Evolutionary conservation across 176 grass and related monocot species (phyloP).

Genomic region (Oryza glaberrima): DNA sequence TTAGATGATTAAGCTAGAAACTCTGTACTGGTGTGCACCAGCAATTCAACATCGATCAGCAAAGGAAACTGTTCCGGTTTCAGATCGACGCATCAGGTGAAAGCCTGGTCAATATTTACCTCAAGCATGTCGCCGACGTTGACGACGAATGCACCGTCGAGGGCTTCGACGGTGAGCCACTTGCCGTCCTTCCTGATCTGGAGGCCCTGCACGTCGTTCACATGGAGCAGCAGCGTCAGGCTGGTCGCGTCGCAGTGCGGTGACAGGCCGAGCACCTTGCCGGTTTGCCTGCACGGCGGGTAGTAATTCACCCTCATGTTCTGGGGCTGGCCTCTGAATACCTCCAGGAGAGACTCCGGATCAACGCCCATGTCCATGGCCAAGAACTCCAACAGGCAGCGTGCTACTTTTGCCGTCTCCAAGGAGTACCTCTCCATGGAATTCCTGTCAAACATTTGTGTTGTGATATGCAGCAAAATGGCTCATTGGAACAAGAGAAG

Average conservation of each 20-base stretch:
- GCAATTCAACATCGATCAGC: neutral
- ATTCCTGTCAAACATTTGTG: conserved; percentile 23
- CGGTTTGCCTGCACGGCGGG: conserved; percentile 47
- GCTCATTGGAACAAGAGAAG: neutral
- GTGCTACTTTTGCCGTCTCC: conserved; percentile 40
- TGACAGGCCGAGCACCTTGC: conserved; percentile 54
- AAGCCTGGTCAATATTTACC: conserved; percentile 25
- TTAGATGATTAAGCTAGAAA: neutral
- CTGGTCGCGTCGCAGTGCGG: conserved; percentile 53
- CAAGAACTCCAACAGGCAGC: conserved; percentile 46
- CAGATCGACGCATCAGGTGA: neutral
- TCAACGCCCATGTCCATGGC: conserved; percentile 50
- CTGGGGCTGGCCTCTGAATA: conserved; percentile 47
- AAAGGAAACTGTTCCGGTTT: neutral
- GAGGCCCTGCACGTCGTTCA: conserved; percentile 47
- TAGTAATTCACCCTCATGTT: conserved; percentile 64
- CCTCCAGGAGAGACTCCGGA: conserved; percentile 31
- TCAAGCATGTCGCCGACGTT: conserved; percentile 61
- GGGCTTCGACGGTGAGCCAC: conserved; percentile 52
- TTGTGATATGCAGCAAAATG: neutral
- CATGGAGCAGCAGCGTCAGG: conserved; percentile 56
- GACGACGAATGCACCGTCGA: conserved; percentile 44
- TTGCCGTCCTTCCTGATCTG: conserved; percentile 57
- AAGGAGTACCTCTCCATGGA: conserved; percentile 57
- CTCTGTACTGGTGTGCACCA: neutral